phyloP scores from a whole-genome alignment of 208 protist species.

The Lotmaria passim region DNA sequence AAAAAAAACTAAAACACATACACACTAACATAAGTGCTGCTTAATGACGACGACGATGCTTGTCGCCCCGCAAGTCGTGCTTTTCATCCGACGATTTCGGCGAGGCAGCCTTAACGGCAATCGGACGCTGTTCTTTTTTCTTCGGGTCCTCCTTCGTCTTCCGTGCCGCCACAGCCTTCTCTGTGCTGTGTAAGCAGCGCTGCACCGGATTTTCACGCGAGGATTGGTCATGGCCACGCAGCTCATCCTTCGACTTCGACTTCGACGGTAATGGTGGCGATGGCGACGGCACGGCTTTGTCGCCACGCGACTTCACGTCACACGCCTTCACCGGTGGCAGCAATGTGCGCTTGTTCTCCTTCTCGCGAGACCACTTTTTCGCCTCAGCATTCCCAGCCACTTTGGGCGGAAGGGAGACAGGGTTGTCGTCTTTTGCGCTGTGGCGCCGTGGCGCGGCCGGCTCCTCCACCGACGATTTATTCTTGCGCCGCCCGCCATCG shows the following conservation, averaged over 20 bases:
- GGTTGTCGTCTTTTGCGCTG: background rate
- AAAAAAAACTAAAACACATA: background rate
- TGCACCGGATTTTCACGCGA: background rate
- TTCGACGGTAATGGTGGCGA: background rate
- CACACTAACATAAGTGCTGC: background rate
- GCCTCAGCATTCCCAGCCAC: background rate
- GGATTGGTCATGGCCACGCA: background rate
- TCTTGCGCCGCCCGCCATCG: background rate
- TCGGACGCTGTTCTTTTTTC: background rate
- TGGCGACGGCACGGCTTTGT: background rate
- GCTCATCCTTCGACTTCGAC: background rate
- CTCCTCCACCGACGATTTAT: background rate
- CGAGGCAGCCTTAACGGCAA: background rate
- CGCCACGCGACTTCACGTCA: background rate
- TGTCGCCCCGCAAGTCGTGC: background rate
- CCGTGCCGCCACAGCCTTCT: background rate
- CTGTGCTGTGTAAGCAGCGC: background rate
- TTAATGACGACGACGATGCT: background rate
- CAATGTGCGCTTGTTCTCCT: background rate
- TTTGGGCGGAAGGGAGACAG: background rate
- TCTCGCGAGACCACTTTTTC: background rate
- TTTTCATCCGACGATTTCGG: background rate
- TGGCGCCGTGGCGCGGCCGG: too few species aligned
- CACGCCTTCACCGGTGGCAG: background rate
- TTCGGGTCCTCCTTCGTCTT: background rate